Evolutionary conservation across 78 protist genomes (phyloP).

Genomic region (Tieghemostelium lacteum): DNA sequence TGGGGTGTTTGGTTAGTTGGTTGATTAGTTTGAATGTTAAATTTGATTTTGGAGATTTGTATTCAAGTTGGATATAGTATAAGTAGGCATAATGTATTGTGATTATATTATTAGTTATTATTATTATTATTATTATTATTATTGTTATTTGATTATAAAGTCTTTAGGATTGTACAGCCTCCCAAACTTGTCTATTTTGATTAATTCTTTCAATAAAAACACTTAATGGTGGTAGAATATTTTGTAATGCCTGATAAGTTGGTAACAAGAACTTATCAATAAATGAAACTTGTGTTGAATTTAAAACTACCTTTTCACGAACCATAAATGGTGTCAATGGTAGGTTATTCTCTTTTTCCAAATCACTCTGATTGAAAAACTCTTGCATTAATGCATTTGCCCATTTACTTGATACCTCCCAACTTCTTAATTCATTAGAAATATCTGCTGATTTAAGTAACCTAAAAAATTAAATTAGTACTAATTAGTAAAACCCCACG

Average conservation of each 20-base stretch:
- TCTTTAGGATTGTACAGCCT: no score
- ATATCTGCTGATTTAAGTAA: slow-evolving; percentile 65
- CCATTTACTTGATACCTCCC: slow-evolving; percentile 54
- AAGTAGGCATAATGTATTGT: no score
- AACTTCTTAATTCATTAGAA: slow-evolving; percentile 60
- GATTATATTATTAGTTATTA: no score
- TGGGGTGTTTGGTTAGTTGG: no score
- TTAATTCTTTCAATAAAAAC: slow-evolving; percentile 48
- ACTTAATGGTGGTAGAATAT: slow-evolving; percentile 24
- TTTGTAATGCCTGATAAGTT: slow-evolving; percentile 56
- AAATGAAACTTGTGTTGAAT: slow-evolving; percentile 40
- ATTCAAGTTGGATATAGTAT: no score
- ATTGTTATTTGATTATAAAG: no score
- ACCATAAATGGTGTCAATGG: slow-evolving; percentile 69
- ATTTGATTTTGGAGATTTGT: no score
- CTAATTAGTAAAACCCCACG: no score
- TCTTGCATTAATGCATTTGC: slow-evolving; percentile 65
- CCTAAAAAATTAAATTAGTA: neutral
- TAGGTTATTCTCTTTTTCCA: slow-evolving; percentile 40
- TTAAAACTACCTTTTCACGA: slow-evolving; percentile 52
- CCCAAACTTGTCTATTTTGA: slow-evolving; percentile 37
- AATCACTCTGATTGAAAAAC: slow-evolving; percentile 61
- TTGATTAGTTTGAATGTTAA: no score
- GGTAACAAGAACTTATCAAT: slow-evolving; percentile 54
- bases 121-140: no score